Base-by-base conservation (phyloP, 2,329 filamentous ascomycete species). In the Trichoderma gracile region DNA sequence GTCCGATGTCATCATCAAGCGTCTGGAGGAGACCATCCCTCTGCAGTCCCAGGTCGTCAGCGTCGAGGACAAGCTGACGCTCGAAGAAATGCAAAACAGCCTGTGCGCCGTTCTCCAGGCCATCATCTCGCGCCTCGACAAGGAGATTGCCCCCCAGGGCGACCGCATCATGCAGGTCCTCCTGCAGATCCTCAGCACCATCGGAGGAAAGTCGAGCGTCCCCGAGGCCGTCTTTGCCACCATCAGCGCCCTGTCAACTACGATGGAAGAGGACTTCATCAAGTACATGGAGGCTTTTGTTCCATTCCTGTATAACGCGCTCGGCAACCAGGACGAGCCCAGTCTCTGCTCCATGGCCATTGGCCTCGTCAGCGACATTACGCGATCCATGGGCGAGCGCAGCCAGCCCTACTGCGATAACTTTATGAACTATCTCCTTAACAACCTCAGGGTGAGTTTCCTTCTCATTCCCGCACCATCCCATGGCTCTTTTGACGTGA, bases 61-160 rank as follows among this genome's bases (percentile, higher is more conserved):
- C 74, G 91, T 97, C 30, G 95, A 99, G 78, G 95, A 99, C 79
- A 94, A 89, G 78, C 92, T 98, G 69, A 96, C 91, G 5, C 84
- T 99, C 4, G 93, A 98, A 76, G 95, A 99, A 78, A 96, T 99
- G 86, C 95, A 98, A 81, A 97, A 93, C 58, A 97, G 93, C 77
- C 84, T 99, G 73, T 90, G 89, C 76, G 96, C 92, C 61, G 95
- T 98, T 46, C 83, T 98, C 56, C 88, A 97, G 79, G 89, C 92
- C 55, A 97, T 98, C 74, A 89, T 98, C 67, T 89, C 92, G 77
- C 89, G 95, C 65, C 84, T 99, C 27, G 95, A 98, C 78, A 89
- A 89, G 75, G 94, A 98, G 75, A 91, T 99, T 70, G 86, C 88
- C 67, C 93, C 94, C 17, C 92, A 94, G 75, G 91, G 93, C 63